Percentiles rank a stretch among this genome's conserved stretches.
Conservation (phyloP, 2,329 filamentous ascomycete genomes). For the Bisporella sp. region DNA sequence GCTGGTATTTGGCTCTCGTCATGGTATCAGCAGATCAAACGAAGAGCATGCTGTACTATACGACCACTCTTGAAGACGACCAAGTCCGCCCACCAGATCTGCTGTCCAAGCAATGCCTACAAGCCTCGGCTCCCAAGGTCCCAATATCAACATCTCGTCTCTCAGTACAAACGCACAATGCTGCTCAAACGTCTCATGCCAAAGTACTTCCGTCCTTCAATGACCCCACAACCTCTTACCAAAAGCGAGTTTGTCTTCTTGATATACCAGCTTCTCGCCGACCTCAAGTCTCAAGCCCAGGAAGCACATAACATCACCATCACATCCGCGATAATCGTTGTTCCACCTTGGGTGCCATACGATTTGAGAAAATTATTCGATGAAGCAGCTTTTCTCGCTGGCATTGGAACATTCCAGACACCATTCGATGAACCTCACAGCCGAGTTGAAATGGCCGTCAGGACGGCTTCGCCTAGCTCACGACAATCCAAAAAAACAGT, state of each 20-base stretch:
- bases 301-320: constrained; percentile 12
- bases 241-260: constrained; percentile 6
- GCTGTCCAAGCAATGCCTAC: not conserved
- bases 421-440: constrained; percentile 4
- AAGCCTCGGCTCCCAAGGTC: constrained; percentile 2
- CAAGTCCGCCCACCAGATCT: not conserved
- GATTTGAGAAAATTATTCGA: constrained; percentile 10
- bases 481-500: not conserved
- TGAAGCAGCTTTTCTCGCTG: constrained; percentile 12
- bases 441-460: constrained; percentile 4
- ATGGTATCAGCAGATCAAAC: not conserved
- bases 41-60: not conserved
- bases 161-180: not conserved
- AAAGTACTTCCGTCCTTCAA: constrained; percentile 4
- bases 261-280: constrained; percentile 7
- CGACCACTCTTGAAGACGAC: not conserved
- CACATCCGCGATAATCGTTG: constrained; percentile 8
- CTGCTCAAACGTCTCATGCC: constrained; percentile 4
- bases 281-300: constrained; percentile 2
- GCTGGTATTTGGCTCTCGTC: not conserved
- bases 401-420: constrained; percentile 4
- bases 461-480: not conserved
- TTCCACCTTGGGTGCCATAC: constrained; percentile 4
- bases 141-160: not conserved
- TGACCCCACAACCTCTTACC: not conserved